Evolutionary conservation across 257 asterid species (phyloP).

Genomic region (Fraxinus anomala): DNA sequence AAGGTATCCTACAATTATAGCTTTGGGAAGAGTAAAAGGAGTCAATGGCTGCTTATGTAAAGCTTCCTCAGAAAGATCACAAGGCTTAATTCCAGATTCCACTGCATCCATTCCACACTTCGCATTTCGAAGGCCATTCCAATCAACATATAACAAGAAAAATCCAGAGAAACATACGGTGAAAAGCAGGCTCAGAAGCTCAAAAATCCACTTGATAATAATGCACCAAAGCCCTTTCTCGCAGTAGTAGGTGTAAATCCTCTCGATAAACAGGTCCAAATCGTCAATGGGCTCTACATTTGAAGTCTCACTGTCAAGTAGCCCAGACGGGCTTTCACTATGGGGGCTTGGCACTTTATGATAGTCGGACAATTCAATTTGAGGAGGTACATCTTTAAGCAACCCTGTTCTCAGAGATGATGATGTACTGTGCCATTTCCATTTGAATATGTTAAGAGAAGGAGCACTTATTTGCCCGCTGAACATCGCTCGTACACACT

Average conservation of each 20-base stretch:
- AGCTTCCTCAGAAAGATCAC: slow-evolving; percentile 91
- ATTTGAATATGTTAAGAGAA: slow-evolving; percentile 64
- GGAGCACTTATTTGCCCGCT: slow-evolving; percentile 63
- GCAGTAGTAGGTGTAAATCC: slow-evolving; percentile 79
- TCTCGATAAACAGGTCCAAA: slow-evolving; percentile 85
- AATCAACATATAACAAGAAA: slow-evolving; percentile 75
- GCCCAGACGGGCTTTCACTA: slow-evolving; percentile 96
- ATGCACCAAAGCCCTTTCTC: slow-evolving; percentile 98
- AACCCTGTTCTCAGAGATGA: slow-evolving; percentile 69
- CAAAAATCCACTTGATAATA: slow-evolving; percentile 79
- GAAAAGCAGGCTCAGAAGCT: slow-evolving; percentile 81
- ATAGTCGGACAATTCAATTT: slow-evolving; percentile 86
- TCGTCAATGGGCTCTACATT: slow-evolving; percentile 74
- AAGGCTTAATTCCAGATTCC: slow-evolving; percentile 89
- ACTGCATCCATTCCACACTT: slow-evolving; percentile 99
- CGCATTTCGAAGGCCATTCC: slow-evolving; percentile 96
- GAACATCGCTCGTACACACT: slow-evolving; percentile 74
- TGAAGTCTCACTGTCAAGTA: slow-evolving; percentile 78
- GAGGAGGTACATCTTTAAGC: slow-evolving; percentile 63
- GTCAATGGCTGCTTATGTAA: slow-evolving; percentile 78
- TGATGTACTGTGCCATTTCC: slow-evolving; percentile 55
- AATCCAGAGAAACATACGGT: slow-evolving; percentile 85
- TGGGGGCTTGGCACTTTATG: slow-evolving; percentile 68
- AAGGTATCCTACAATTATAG: slow-evolving; percentile 76
- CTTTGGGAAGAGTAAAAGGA: slow-evolving; percentile 74